Evolutionary conservation across 768 basidiomycete genomes (phyloP).

Genomic region (Suillus paluster): DNA sequence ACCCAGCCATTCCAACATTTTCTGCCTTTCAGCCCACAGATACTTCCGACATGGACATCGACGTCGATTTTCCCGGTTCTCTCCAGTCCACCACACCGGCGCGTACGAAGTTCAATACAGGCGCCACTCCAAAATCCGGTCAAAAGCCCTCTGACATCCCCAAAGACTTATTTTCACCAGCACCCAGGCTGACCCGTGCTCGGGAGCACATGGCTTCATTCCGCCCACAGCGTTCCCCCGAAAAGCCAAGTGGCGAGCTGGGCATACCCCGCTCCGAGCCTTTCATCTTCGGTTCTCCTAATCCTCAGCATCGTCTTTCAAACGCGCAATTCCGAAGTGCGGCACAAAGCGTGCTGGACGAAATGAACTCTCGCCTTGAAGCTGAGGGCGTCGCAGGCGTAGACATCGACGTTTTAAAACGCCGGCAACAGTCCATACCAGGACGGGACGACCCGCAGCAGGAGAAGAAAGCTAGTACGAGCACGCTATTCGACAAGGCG

Average conservation of each 20-base stretch:
- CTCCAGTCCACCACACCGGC: slow-evolving; percentile 23
- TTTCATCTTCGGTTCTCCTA: slow-evolving; percentile 81
- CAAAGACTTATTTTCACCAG: slow-evolving; percentile 47
- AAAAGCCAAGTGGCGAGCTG: slow-evolving; percentile 5
- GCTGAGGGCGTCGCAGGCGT: slow-evolving; percentile 59
- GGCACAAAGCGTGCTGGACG: slow-evolving; percentile 73
- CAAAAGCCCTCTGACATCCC: slow-evolving; percentile 37
- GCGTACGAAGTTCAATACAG: slow-evolving; percentile 28
- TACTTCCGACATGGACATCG: slow-evolving; percentile 38
- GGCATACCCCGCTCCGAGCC: slow-evolving; percentile 40
- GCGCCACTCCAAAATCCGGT: slow-evolving; percentile 28
- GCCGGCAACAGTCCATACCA: slow-evolving; percentile 13
- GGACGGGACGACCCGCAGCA: slow-evolving; percentile 9
- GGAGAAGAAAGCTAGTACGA: slow-evolving; percentile 27
- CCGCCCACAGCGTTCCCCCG: slow-evolving; percentile 21
- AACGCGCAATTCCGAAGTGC: slow-evolving; percentile 70
- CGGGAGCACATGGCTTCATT: slow-evolving; percentile 16
- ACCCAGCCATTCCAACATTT: slow-evolving; percentile 43
- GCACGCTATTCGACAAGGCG: slow-evolving; percentile 53
- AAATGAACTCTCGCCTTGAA: slow-evolving; percentile 78
- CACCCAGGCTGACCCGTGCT: slow-evolving; percentile 21
- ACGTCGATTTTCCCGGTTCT: slow-evolving; percentile 43
- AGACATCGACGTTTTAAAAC: slow-evolving; percentile 48
- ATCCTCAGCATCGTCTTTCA: slow-evolving; percentile 62
- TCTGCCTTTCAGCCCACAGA: slow-evolving; percentile 36